Percentiles rank a stretch among this genome's conserved stretches.
Evolutionary conservation across 2,329 filamentous ascomycete species (phyloP).

Genomic region (Hypoxylon sp.): DNA sequence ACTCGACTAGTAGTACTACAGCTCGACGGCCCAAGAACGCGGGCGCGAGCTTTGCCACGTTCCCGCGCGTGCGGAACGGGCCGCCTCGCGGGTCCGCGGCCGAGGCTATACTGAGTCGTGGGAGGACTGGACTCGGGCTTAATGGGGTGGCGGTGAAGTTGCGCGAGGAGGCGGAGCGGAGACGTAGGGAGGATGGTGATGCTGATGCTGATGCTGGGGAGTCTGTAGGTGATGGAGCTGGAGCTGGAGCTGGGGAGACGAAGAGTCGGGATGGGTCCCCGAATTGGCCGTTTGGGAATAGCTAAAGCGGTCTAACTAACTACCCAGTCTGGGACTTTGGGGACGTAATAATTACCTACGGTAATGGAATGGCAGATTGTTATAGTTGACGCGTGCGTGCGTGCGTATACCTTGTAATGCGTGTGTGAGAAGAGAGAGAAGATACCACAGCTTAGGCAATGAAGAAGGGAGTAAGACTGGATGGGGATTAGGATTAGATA

Average conservation of each 20-base stretch:
- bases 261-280: background rate
- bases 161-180: conserved; percentile 26
- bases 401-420: no score
- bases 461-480: background rate
- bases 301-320: no score
- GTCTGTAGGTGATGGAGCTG: no score
- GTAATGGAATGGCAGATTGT: conserved; percentile 8
- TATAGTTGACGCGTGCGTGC: no score
- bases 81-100: conserved; percentile 27
- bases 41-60: conserved; percentile 42
- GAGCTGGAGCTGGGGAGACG: background rate
- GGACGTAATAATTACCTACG: no score
- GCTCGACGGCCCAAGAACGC: conserved; percentile 37
- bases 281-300: conserved; percentile 32
- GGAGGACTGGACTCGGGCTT: conserved; percentile 10
- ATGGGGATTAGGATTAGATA: background rate
- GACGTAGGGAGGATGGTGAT: conserved; percentile 8
- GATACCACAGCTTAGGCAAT: conserved; percentile 12
- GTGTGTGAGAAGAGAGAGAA: conserved; percentile 10
- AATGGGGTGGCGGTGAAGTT: conserved; percentile 18
- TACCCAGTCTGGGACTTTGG: background rate
- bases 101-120: conserved; percentile 30
- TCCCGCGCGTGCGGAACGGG: conserved; percentile 39
- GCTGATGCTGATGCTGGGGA: no score
- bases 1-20: no score